phyloP scores from a whole-genome alignment of 176 grass and related monocot genomes.

The Echinochloa phyllopogon region DNA sequence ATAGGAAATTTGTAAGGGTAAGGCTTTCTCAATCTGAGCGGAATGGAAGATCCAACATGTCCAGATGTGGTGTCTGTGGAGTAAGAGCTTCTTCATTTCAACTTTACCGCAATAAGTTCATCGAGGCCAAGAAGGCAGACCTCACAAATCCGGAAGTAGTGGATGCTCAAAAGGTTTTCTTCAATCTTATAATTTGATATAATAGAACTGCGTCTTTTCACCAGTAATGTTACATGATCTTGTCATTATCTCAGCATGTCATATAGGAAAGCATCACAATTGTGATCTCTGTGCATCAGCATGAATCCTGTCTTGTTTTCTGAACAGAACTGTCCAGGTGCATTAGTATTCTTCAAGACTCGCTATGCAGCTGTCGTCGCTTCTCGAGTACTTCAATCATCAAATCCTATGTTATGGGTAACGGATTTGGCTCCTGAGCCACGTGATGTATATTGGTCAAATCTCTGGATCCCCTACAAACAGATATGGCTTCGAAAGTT shows the following conservation, averaged over 20 bases:
- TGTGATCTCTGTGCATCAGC: constrained; percentile 21
- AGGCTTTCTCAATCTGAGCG: constrained; percentile 56
- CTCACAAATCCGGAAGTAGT: constrained; percentile 49
- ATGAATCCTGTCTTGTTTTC: constrained; percentile 33
- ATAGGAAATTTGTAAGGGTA: constrained; percentile 75
- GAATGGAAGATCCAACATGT: constrained; percentile 53
- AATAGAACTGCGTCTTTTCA: constrained; percentile 6
- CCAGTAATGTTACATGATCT: constrained; percentile 10
- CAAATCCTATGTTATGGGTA: constrained; percentile 94
- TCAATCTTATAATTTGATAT: constrained; percentile 13
- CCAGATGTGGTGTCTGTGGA: constrained; percentile 88
- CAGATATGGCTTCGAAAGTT: constrained; percentile 84
- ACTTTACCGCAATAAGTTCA: constrained; percentile 63
- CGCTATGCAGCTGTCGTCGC: constrained; percentile 85
- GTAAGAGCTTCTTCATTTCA: constrained; percentile 66
- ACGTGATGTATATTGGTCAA: constrained; percentile 89
- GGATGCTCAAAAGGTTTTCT: constrained; percentile 67
- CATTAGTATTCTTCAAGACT: constrained; percentile 98
- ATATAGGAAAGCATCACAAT: not conserved
- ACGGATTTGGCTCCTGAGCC: constrained; percentile 80
- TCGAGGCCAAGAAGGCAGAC: constrained; percentile 52
- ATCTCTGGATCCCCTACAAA: constrained; percentile 83
- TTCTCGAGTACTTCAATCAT: constrained; percentile 76
- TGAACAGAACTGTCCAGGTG: constrained; percentile 76
- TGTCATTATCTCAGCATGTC: not conserved